Conservation (phyloP, 371 early-diverging fungal species). For the Mortierella sp. region DNA sequence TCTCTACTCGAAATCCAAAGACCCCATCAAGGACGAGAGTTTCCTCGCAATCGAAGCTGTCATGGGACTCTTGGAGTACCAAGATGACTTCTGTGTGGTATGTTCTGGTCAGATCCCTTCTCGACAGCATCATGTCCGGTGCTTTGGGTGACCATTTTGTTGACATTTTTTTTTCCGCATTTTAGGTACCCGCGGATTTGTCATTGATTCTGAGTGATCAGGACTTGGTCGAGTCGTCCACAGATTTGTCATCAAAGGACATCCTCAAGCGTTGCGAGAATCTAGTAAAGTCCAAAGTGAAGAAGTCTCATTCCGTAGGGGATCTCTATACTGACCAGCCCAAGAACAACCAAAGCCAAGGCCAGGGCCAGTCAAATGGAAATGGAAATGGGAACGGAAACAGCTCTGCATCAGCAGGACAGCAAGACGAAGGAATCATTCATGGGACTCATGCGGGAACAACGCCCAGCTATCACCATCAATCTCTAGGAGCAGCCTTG, state of each 20-base stretch:
- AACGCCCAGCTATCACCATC: constrained; percentile 11
- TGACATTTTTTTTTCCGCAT: neutral
- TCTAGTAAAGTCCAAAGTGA: constrained; percentile 60
- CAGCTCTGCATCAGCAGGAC: too few relatives aligned
- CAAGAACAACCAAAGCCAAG: neutral
- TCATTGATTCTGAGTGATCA: constrained; percentile 68
- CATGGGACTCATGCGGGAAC: constrained; percentile 4
- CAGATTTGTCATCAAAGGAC: constrained; percentile 69
- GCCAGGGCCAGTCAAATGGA: neutral
- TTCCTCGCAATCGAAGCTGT: constrained; percentile 82
- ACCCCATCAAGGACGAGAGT: constrained; percentile 81
- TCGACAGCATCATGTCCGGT: too few relatives aligned
- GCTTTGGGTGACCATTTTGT: neutral
- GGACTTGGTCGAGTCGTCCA: constrained; percentile 65
- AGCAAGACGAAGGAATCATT: neutral
- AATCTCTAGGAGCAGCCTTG: constrained; percentile 3
- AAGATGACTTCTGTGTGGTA: constrained; percentile 82
- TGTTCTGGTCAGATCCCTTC: too few relatives aligned
- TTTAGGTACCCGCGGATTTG: constrained; percentile 76
- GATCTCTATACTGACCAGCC: constrained; percentile 17
- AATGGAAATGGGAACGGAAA: neutral
- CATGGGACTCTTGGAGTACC: constrained; percentile 75
- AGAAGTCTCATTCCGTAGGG: constrained; percentile 51
- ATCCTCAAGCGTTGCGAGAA: constrained; percentile 74
- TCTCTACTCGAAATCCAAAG: constrained; percentile 86